These are phyloP conservation scores for Hypoxylon sp. DNA, from an alignment of 2,329 filamentous ascomycete species.

Conservation along the genomic window DNA sequence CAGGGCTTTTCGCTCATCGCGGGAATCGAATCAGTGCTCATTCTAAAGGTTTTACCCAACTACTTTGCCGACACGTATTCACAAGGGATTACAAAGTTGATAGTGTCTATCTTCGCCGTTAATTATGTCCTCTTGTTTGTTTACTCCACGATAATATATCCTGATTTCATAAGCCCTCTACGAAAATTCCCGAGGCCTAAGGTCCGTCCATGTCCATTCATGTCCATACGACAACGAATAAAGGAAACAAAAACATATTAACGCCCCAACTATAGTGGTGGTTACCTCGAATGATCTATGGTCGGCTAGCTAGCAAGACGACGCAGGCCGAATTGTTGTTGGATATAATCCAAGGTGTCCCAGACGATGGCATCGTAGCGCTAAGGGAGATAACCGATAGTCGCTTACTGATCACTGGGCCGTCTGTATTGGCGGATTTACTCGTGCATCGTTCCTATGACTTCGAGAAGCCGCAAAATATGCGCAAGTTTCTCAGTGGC, in stretches of 20 bases:
- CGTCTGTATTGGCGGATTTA: constrained; percentile 64
- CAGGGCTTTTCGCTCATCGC: constrained; percentile 48
- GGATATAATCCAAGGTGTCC: constrained; percentile 44
- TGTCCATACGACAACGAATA: background rate
- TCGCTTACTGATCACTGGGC: constrained; percentile 45
- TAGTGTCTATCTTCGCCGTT: constrained; percentile 33
- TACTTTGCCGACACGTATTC: constrained; percentile 26
- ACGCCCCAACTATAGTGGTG: constrained; percentile 30
- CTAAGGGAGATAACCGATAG: constrained; percentile 40
- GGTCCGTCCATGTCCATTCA: constrained; percentile 36
- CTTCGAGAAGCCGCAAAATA: constrained; percentile 65
- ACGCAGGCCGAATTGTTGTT: constrained; percentile 44
- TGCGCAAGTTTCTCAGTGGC: constrained; percentile 65
- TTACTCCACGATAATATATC: constrained; percentile 46
- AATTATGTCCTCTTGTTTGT: constrained; percentile 45
- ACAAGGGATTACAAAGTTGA: constrained; percentile 18
- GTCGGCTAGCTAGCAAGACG: constrained; percentile 31
- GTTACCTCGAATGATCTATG: constrained; percentile 36
- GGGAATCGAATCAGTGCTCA: constrained; percentile 49
- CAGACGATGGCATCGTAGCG: constrained; percentile 46
- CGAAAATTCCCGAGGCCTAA: constrained; percentile 46
- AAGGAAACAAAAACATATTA: background rate
- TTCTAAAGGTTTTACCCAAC: constrained; percentile 48
- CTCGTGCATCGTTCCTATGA: constrained; percentile 67
- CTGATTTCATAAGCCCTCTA: constrained; percentile 46